A percentile compares a stretch with the other conserved stretches of the same genome.
These are phyloP conservation scores for Xylaria flabelliformis DNA, from an alignment of 495 filamentous ascomycete genomes.

Conservation along the genomic window DNA sequence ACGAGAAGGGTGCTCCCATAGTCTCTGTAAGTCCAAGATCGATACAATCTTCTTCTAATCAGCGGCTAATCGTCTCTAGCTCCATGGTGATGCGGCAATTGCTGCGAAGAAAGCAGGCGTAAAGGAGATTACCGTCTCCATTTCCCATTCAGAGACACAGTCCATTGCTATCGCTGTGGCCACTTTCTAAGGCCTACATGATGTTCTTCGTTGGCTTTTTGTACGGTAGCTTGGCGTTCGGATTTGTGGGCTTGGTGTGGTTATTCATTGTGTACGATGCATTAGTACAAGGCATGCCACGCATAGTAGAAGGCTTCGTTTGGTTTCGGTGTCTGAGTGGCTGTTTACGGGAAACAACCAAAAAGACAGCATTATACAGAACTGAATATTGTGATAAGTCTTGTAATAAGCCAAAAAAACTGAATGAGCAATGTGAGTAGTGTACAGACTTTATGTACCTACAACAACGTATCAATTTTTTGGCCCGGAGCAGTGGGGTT, in stretches of 20 bases:
- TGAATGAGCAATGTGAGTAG: neutral
- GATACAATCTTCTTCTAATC: neutral
- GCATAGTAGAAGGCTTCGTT: neutral
- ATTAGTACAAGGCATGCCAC: neutral
- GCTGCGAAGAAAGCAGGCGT: conserved; percentile 85
- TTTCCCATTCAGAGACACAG: conserved; percentile 91
- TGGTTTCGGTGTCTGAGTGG: neutral
- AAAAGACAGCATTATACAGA: neutral
- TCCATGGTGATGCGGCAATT: conserved; percentile 80
- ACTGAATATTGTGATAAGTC: neutral
- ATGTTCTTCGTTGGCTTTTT: conserved; percentile 23
- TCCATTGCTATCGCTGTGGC: conserved; percentile 91
- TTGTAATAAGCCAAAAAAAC: neutral
- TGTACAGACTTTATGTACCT: neutral
- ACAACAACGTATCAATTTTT: neutral
- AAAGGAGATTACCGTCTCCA: conserved; percentile 86
- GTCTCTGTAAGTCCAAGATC: conserved; percentile 72
- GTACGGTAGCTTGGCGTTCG: conserved; percentile 32
- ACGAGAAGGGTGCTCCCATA: conserved; percentile 79
- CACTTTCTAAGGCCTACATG: conserved; percentile 58
- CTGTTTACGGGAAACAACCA: neutral
- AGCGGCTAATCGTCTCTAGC: conserved; percentile 61
- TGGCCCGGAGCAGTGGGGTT: neutral
- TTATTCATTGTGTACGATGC: conserved; percentile 35
- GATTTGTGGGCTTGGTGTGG: conserved; percentile 26